Evolutionary conservation across 768 basidiomycete species (phyloP).

Genomic region (Lactarius evosmus): DNA sequence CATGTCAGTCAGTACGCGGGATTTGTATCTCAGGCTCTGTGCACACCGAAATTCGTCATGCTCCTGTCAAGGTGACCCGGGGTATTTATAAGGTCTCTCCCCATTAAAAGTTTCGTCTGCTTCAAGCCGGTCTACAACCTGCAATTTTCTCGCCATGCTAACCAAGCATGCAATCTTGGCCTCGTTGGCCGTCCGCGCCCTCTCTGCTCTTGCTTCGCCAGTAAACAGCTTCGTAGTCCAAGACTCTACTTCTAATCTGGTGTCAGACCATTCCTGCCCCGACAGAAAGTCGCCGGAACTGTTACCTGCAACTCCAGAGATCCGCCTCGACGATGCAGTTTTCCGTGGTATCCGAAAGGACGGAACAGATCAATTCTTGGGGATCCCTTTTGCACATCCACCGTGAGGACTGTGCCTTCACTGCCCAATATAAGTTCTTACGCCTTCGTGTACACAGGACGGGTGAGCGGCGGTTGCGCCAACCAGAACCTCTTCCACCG

Average conservation of each 20-base stretch:
- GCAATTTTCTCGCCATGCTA: slow-evolving; percentile 1
- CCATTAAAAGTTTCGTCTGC: background rate
- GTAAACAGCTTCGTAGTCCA: slow-evolving; percentile 1
- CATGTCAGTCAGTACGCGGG: too few relatives aligned
- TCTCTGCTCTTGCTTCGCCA: slow-evolving; percentile 17
- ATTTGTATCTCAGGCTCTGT: background rate
- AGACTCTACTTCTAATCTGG: background rate
- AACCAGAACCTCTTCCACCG: slow-evolving; percentile 29
- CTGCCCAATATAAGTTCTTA: too few relatives aligned
- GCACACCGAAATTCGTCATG: background rate
- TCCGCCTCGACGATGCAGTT: slow-evolving; percentile 33
- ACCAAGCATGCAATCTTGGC: slow-evolving; percentile 5
- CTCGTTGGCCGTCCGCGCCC: slow-evolving; percentile 3
- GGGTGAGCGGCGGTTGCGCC: slow-evolving; percentile 38
- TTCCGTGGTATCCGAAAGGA: slow-evolving; percentile 33
- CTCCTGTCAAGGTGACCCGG: background rate
- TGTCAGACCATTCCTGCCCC: background rate
- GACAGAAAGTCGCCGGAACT: background rate
- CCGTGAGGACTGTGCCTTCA: slow-evolving; percentile 33
- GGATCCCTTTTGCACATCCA: slow-evolving; percentile 42
- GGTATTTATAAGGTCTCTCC: slow-evolving; percentile 9
- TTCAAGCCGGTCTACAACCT: background rate
- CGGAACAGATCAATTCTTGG: slow-evolving; percentile 36
- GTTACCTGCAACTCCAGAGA: slow-evolving; percentile 8
- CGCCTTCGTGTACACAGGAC: slow-evolving; percentile 29